These are phyloP conservation scores for Pyrenochaeta sp. DNA, from an alignment of 2,329 filamentous ascomycete species.

Conservation along the genomic window DNA sequence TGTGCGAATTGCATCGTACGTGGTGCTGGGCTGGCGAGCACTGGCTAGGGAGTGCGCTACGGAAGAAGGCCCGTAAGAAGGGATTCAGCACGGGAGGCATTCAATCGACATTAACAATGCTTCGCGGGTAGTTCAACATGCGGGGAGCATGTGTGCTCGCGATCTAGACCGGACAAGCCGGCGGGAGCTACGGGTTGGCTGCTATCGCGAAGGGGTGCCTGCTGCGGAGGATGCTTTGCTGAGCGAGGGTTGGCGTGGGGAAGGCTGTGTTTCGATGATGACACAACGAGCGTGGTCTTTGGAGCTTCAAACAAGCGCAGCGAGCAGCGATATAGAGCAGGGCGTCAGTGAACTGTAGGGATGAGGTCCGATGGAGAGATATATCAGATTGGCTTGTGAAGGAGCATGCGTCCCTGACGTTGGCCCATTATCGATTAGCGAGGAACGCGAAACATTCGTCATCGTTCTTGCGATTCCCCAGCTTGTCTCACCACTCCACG, in stretches of 20 bases:
- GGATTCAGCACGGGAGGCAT: constrained; percentile 97
- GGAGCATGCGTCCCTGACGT: constrained; percentile 24
- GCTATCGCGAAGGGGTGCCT: constrained; percentile 35
- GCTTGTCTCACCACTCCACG: constrained; percentile 14
- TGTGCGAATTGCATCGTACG: constrained; percentile 55
- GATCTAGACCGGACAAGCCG: constrained; percentile 29
- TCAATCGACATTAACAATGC: constrained; percentile 61
- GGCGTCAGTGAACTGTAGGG: constrained; percentile 12
- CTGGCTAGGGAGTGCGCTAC: constrained; percentile 89
- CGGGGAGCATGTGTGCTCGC: constrained; percentile 41
- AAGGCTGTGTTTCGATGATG: constrained; percentile 5
- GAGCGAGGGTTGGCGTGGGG: neutral
- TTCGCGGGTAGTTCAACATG: constrained; percentile 23
- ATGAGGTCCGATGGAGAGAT: constrained; percentile 13
- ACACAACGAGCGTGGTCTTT: neutral
- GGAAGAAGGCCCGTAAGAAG: constrained; percentile 98
- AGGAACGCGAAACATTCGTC: constrained; percentile 24
- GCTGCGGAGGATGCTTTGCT: constrained; percentile 22
- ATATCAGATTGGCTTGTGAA: constrained; percentile 36
- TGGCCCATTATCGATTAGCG: constrained; percentile 25
- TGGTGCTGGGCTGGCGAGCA: constrained; percentile 92
- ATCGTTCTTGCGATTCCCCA: constrained; percentile 23
- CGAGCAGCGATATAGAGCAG: constrained; percentile 9
- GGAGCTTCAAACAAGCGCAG: neutral
- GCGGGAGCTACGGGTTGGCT: constrained; percentile 14